Evolutionary conservation across 768 basidiomycete species (phyloP), one percentile per base, ranked within the genome.

Genomic region (Pleurotus ostreatus): DNA sequence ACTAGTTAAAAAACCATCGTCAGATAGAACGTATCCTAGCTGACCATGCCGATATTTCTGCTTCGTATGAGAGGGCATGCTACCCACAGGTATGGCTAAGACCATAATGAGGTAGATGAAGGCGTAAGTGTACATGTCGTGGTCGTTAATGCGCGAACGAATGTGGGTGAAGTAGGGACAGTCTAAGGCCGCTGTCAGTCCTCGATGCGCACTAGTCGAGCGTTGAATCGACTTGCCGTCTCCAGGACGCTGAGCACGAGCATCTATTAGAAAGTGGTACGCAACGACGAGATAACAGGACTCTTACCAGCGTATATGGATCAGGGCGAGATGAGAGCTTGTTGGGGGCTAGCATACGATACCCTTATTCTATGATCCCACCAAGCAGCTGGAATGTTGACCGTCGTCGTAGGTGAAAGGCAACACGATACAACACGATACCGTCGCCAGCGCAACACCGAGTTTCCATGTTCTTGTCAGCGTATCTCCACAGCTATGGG

Each of bases 81-180:
- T 22, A 37, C 39, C 39, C 11, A 41, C 51, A 1, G 51, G 51
- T 40, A 34, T 41, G 16, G 39, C 51, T 53, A 53, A 39, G 22
- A 37, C 51, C 41, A 53, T 37, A 40, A 53, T 41, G 23, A 39
- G 37, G 51, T 37, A 38, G 13, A 53, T 39, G 39, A 53, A n/a
- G 20, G 51, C 23, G 16, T 40, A 40, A n/a, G 41, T 23, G 23
- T 53, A 53, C 51, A 53, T 53, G 34, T 37, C 16, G 51, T 11
- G 22, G 51, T 53, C 51, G 51, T 52, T 2, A 23, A 53, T 2
- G 22, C 13, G 20, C 23, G 23, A 53, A 41, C 51, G 51, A 53
- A 53, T 34, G 51, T 53, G 39, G n/a, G 15, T 9, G 30, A 18
- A 12, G 13, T 25, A 25, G 46, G 18, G 16, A 47, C 12, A 44